A percentile compares a stretch with the other conserved stretches of the same genome.
Conservation (phyloP, 2,329 filamentous ascomycete species). For the Ophiostoma angusticollis region DNA sequence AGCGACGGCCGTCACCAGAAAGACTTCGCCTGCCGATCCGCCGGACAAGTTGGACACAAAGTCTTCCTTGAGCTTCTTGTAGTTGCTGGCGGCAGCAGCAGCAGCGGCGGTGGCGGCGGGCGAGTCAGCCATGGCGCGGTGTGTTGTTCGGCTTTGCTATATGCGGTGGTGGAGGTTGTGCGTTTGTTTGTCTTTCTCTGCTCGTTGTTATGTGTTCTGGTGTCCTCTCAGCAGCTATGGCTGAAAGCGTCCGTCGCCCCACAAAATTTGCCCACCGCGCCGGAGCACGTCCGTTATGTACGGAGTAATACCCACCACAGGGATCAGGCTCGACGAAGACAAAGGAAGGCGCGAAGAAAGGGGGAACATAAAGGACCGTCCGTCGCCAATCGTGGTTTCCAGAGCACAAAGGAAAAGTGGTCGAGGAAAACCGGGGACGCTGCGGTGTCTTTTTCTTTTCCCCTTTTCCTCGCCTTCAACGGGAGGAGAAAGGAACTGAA, state of each 20-base stretch:
- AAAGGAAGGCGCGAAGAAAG: not conserved
- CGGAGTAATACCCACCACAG: too few relatives aligned
- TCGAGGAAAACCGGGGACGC: too few relatives aligned
- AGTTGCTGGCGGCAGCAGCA: constrained; percentile 36
- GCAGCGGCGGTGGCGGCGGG: constrained; percentile 5
- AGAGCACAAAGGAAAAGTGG: too few relatives aligned
- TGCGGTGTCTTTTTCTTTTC: too few relatives aligned
- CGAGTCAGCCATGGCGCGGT: constrained; percentile 6
- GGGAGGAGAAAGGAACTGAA: not conserved
- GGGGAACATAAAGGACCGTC: not conserved
- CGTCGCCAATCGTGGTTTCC: too few relatives aligned
- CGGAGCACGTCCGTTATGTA: too few relatives aligned
- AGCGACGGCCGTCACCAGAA: constrained; percentile 70
- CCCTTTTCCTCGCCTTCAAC: too few relatives aligned
- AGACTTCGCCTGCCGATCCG: constrained; percentile 74
- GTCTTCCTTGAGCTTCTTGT: constrained; percentile 88
- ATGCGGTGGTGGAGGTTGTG: too few relatives aligned
- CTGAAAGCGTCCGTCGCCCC: too few relatives aligned
- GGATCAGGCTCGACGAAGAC: not conserved
- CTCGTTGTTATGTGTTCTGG: not conserved
- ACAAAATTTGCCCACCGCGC: too few relatives aligned
- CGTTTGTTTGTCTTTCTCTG: not conserved
- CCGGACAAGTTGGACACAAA: constrained; percentile 88
- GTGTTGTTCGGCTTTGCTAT: not conserved
- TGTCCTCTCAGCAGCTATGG: too few relatives aligned